Base-by-base conservation (phyloP, 176 grass and related monocot species). In the Rhynchospora tenuis region DNA sequence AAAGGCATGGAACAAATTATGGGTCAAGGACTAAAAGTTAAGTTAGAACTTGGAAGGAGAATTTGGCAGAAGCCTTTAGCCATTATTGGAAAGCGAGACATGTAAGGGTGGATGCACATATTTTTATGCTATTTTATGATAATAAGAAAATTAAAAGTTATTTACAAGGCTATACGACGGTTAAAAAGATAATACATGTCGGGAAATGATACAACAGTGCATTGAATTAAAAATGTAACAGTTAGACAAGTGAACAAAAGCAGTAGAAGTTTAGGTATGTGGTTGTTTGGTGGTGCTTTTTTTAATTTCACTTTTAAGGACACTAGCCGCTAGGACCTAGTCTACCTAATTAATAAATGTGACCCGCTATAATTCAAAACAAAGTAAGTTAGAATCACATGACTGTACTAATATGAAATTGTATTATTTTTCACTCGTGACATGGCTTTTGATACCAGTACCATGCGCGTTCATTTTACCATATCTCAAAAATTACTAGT, bases 41-140 rank as follows among this genome's bases (percentile, higher is more conserved):
- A 51, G 7, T 42, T 42, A n/a, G 14, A 58, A 28, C 23, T 58
- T 13, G 48, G 17, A 79, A 79, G 52, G 27, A 17, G 23, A 38
- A 59, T 79, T 20, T 14, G 73, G 28, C 48, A 78, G 56, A 78
- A 33, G 22, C 48, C 24, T 45, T 78, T 78, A 11, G 10, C 5
- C 73, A 56, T 57, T 78, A 71, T 73, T 73, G 69, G 70, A 50
- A 74, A 74, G 31, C 26, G 31, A 69, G 44, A 74, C 10, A 48
- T 22, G 47, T 22, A 74, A 6, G 7, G 70, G 13, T 46, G 60
- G 16, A 20, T 9, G 33, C 44, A 73, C 68, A 44, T 44, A 44
- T 3, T 73, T 73, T 43, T 9, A 42, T 69, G 33, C 28, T 69
- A 3, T 69, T 69, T 42, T 69, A 69, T 69, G 17, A 59, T 59